Conservation (phyloP, 2,329 filamentous ascomycete species). For the Aureobasidium sp. region DNA sequence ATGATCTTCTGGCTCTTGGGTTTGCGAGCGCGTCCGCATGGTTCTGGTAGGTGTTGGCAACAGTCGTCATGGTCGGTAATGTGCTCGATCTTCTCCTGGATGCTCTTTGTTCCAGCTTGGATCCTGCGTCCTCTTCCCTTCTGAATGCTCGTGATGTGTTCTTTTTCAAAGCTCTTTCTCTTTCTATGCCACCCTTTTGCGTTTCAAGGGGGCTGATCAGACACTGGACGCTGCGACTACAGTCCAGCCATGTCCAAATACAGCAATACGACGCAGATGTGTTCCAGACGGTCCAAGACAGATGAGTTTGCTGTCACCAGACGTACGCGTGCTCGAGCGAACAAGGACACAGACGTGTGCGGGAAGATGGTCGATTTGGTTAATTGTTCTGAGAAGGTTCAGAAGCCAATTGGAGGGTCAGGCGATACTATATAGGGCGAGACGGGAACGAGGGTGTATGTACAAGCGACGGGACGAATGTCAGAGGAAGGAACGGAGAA, state of each 20-base stretch:
- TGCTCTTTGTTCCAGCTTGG: background rate
- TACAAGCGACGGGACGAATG: background rate
- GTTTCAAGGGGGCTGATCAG: background rate
- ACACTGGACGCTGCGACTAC: background rate
- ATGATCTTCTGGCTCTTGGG: background rate
- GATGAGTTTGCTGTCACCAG: background rate
- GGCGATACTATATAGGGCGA: background rate
- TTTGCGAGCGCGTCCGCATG: background rate
- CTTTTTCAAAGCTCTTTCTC: background rate
- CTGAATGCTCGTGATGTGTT: background rate
- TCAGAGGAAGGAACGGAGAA: background rate
- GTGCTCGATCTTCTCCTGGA: background rate
- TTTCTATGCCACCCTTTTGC: background rate
- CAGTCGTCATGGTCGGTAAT: slow-evolving; percentile 4
- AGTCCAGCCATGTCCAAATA: background rate
- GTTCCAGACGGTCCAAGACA: background rate
- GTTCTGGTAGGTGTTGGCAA: background rate
- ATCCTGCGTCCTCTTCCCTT: background rate
- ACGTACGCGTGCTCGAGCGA: background rate
- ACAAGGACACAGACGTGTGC: background rate
- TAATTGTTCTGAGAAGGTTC: background rate
- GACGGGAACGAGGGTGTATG: background rate
- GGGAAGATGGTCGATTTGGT: background rate
- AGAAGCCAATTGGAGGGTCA: background rate
- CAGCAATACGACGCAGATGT: background rate